phyloP scores from a whole-genome alignment of 164 flowering plant genomes.

The Umbellularia californica region DNA sequence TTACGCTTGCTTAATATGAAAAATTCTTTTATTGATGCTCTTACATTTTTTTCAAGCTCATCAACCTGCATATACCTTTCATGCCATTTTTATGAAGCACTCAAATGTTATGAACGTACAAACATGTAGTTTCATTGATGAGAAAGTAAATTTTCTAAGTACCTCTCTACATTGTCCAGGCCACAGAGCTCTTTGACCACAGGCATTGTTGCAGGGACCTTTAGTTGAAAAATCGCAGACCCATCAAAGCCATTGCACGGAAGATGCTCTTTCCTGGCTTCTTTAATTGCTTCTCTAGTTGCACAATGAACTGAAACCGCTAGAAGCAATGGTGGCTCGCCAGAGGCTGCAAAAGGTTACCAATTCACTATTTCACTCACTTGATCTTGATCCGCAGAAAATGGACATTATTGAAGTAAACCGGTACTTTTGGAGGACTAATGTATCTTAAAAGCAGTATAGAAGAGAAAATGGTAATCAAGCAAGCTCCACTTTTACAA shows the following conservation, averaged over 20 bases:
- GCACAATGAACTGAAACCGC: conserved; percentile 82
- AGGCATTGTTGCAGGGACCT: conserved; percentile 87
- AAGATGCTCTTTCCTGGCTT: conserved; percentile 57
- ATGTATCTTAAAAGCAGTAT: too few relatives aligned
- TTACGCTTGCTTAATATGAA: too few relatives aligned
- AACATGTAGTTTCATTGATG: background rate
- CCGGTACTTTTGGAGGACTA: too few relatives aligned
- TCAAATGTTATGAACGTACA: background rate
- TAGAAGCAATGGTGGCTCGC: conserved; percentile 89
- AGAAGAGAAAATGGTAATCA: too few relatives aligned
- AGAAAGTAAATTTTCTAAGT: conserved; percentile 38
- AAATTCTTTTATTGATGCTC: background rate
- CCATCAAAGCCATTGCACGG: conserved; percentile 36
- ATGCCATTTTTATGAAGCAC: background rate
- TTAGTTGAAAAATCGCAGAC: conserved; percentile 37
- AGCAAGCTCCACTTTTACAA: too few relatives aligned
- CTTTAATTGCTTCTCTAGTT: conserved; percentile 68
- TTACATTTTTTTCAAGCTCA: background rate
- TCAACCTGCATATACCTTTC: background rate
- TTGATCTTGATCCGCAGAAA: too few relatives aligned
- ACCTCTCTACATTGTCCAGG: conserved; percentile 64
- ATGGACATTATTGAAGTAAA: too few relatives aligned
- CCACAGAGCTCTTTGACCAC: conserved; percentile 88
- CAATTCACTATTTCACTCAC: background rate
- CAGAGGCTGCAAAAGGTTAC: conserved; percentile 58